Percentiles rank a stretch among this genome's conserved stretches.
Conservation (phyloP, 176 grass and related monocot species). For the Ensete glaucum region DNA sequence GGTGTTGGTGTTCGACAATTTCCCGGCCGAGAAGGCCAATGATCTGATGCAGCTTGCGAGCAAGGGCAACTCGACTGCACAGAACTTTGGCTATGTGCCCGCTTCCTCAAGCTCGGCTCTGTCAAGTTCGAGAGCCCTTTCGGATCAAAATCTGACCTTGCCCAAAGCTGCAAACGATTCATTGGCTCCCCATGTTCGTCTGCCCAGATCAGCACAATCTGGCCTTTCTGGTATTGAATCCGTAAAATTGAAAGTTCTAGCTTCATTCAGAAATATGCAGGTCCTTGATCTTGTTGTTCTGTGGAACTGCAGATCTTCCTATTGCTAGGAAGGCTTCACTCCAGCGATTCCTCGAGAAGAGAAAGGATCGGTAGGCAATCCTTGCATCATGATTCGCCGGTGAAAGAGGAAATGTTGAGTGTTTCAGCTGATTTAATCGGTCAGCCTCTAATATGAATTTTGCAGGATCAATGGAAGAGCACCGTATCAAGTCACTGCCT, state of each 20-base stretch:
- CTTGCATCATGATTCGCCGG: background rate
- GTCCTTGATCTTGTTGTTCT: background rate
- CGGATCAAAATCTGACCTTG: background rate
- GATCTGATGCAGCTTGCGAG: constrained; percentile 50
- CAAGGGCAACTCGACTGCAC: constrained; percentile 1
- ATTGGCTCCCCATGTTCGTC: background rate
- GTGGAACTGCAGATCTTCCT: constrained; percentile 44
- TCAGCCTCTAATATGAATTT: background rate
- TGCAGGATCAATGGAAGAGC: constrained; percentile 33
- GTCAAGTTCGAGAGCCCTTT: background rate
- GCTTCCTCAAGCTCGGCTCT: background rate
- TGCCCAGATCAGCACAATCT: background rate
- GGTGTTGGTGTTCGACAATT: constrained; percentile 65
- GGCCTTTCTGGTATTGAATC: background rate
- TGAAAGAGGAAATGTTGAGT: background rate
- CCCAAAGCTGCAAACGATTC: background rate
- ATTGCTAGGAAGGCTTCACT: constrained; percentile 73
- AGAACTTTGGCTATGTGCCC: background rate
- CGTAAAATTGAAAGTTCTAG: background rate
- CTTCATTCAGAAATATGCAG: background rate
- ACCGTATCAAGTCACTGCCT: constrained; percentile 23
- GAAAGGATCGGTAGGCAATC: constrained; percentile 54
- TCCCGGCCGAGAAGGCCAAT: constrained; percentile 49
- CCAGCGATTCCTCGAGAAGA: constrained; percentile 84
- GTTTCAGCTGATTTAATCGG: background rate